Conservation (phyloP, 139 green algal species). For the Tetraselmis chui region DNA sequence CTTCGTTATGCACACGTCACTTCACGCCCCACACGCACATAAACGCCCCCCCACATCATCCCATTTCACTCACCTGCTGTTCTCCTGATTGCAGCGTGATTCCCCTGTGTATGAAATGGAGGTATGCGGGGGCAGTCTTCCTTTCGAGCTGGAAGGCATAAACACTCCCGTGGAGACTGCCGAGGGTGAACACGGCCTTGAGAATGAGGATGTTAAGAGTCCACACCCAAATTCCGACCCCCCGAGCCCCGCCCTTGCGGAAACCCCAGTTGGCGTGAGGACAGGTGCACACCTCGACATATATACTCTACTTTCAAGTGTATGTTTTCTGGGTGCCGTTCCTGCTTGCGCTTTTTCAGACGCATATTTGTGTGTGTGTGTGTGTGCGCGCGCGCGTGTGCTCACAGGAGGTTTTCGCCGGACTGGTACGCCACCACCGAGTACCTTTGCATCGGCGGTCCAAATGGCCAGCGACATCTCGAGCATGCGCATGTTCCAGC, state of each 20-base stretch:
- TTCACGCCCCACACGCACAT: too few species aligned
- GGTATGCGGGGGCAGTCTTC: not conserved
- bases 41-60: too few species aligned
- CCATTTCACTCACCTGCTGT: too few species aligned
- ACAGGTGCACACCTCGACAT: not conserved
- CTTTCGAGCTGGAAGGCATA: too few species aligned
- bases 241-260: not conserved
- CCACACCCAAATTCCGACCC: not conserved
- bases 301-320: not conserved
- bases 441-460: not conserved
- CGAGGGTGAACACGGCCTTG: not conserved
- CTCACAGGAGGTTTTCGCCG: not conserved
- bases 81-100: too few species aligned
- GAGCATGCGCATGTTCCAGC: not conserved
- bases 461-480: not conserved
- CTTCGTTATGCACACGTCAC: too few species aligned
- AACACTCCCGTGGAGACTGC: not conserved
- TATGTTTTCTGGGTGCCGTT: not conserved
- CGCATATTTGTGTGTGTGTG: not conserved
- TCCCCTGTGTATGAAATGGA: not conserved
- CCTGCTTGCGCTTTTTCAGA: not conserved
- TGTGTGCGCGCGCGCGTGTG: not conserved
- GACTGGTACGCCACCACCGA: not conserved
- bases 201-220: not conserved
- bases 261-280: not conserved